A percentile compares a stretch with the other conserved stretches of the same genome.
Conservation (phyloP, 1,284 basidiomycete species). For the Ustilago bromivora region DNA sequence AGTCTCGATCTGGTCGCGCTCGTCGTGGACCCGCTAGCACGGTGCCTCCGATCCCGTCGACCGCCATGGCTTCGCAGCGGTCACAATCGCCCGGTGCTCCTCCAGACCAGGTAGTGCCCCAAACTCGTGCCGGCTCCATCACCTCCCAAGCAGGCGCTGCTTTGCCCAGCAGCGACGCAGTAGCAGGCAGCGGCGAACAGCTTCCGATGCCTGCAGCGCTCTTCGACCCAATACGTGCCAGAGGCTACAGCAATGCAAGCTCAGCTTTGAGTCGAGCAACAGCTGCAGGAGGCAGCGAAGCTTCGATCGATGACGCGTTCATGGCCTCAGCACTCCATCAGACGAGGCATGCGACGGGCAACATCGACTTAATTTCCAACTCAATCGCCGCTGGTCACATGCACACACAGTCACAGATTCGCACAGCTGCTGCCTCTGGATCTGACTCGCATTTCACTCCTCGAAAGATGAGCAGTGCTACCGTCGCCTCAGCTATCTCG, state of each 20-base stretch:
- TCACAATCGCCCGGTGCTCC: slow-evolving; percentile 22
- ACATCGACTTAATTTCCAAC: not conserved
- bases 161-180: slow-evolving; percentile 5
- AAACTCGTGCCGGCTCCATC: slow-evolving; percentile 21
- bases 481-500: slow-evolving; percentile 37
- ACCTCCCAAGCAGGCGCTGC: slow-evolving; percentile 15
- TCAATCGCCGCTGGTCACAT: not conserved
- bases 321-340: slow-evolving; percentile 8
- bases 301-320: slow-evolving; percentile 11
- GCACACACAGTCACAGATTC: not conserved
- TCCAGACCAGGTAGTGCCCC: slow-evolving; percentile 7
- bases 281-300: not conserved
- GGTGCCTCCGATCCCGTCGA: slow-evolving; percentile 15
- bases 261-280: slow-evolving; percentile 15
- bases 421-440: slow-evolving; percentile 2
- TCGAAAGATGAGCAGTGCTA: slow-evolving; percentile 59
- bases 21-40: slow-evolving; percentile 35
- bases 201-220: slow-evolving; percentile 11
- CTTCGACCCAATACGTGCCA: slow-evolving; percentile 7
- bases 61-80: slow-evolving; percentile 16
- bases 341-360: not conserved
- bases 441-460: slow-evolving; percentile 11
- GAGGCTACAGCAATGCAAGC: slow-evolving; percentile 40
- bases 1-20: slow-evolving; percentile 49
- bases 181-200: not conserved